Conservation (phyloP, 2,329 filamentous ascomycete genomes). For the Sclerotinia sclerotiorum region DNA sequence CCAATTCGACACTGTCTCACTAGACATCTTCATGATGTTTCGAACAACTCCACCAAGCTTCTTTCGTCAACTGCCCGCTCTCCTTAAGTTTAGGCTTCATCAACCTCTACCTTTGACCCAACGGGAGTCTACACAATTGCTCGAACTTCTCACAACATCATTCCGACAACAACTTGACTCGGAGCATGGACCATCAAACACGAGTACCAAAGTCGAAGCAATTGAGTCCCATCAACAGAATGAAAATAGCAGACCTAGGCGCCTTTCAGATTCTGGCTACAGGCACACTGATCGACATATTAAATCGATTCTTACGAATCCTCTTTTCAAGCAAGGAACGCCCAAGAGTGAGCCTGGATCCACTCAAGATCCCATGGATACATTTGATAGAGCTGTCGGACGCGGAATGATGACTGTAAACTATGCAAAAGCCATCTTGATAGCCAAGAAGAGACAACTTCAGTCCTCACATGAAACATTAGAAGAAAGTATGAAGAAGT, state of each 20-base stretch:
- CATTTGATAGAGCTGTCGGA: conserved; percentile 38
- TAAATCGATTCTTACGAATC: conserved; percentile 51
- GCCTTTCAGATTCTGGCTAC: conserved; percentile 26
- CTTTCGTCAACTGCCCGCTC: conserved; percentile 50
- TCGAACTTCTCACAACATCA: conserved; percentile 60
- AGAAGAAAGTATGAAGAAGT: conserved; percentile 34
- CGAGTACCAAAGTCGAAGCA: conserved; percentile 36
- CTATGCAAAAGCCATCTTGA: conserved; percentile 34
- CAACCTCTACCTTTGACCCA: conserved; percentile 52
- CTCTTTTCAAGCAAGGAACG: conserved; percentile 43
- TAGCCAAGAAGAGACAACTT: conserved; percentile 31
- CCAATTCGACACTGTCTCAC: conserved; percentile 29
- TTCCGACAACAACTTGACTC: conserved; percentile 63
- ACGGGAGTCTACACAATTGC: conserved; percentile 58
- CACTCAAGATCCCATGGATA: conserved; percentile 35
- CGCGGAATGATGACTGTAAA: conserved; percentile 38
- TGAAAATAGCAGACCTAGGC: conserved; percentile 28
- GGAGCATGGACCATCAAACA: conserved; percentile 45
- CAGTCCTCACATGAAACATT: conserved; percentile 28
- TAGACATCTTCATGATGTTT: conserved; percentile 44
- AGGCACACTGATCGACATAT: conserved; percentile 47
- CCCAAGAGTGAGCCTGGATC: background rate
- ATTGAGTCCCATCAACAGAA: background rate
- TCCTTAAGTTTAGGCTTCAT: conserved; percentile 49
- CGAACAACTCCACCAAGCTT: conserved; percentile 50